Evolutionary conservation across 129 eudicot species (phyloP).

Genomic region (Tagetes erecta): DNA sequence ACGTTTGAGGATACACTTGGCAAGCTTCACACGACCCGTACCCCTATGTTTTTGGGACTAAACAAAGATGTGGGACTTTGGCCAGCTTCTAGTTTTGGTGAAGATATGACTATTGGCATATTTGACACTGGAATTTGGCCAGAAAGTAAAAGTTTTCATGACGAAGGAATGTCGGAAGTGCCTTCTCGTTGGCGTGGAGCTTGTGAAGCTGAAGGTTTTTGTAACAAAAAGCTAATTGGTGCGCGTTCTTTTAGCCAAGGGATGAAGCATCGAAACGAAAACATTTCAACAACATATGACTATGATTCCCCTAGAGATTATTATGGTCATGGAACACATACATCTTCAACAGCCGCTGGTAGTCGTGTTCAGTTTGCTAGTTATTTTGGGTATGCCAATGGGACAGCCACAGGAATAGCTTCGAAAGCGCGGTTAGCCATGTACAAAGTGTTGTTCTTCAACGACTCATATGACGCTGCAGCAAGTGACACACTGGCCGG

Average conservation of each 20-base stretch:
- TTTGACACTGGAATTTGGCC: constrained; percentile 60
- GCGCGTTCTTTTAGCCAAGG: constrained; percentile 51
- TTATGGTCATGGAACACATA: constrained; percentile 54
- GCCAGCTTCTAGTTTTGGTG: constrained; percentile 45
- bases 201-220: constrained; percentile 41
- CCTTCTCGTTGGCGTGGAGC: constrained; percentile 57
- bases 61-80: constrained; percentile 36
- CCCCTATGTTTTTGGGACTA: constrained; percentile 45
- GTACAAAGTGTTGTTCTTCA: constrained; percentile 47
- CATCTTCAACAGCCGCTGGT: constrained; percentile 50
- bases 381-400: constrained; percentile 54
- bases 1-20: constrained; percentile 41
- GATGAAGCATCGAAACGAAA: constrained; percentile 30
- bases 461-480: constrained; percentile 35
- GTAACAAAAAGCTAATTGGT: constrained; percentile 50
- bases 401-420: constrained; percentile 51
- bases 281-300: constrained; percentile 31
- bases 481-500: constrained; percentile 50
- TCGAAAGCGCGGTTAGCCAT: constrained; percentile 53
- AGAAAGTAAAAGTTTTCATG: constrained; percentile 45
- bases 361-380: constrained; percentile 30
- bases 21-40: constrained; percentile 45
- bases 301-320: constrained; percentile 54
- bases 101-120: constrained; percentile 49
- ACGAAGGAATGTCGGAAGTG: constrained; percentile 41